phyloP scores from a whole-genome alignment of 2,329 filamentous ascomycete species.

The Cladophialophora psammophila region DNA sequence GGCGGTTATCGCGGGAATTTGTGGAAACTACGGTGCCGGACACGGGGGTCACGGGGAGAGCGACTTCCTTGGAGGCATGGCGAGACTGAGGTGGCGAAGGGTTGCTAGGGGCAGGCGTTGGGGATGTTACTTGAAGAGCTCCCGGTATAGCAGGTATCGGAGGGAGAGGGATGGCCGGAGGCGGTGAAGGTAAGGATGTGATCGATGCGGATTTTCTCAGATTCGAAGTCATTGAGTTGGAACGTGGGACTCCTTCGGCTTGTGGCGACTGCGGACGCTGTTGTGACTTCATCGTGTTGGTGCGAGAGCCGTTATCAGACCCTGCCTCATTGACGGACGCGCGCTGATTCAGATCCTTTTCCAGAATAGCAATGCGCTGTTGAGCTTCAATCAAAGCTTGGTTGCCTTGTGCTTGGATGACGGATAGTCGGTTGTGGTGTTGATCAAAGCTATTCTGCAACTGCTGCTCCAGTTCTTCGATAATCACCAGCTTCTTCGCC shows the following conservation, averaged over 20 bases:
- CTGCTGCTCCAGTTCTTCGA: slow-evolving; percentile 97
- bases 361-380: slow-evolving; percentile 66
- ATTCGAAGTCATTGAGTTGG: slow-evolving; percentile 69
- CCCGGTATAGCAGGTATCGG: slow-evolving; percentile 74
- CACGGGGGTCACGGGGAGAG: slow-evolving; percentile 31
- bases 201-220: slow-evolving; percentile 86
- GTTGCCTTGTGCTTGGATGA: slow-evolving; percentile 76
- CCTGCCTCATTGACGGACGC: slow-evolving; percentile 60
- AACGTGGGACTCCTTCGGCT: slow-evolving; percentile 58
- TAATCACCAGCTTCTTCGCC: slow-evolving; percentile 88
- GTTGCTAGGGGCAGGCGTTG: slow-evolving; percentile 54
- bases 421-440: slow-evolving; percentile 88
- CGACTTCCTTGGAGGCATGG: slow-evolving; percentile 82
- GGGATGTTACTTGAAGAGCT: slow-evolving; percentile 24
- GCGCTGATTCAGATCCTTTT: slow-evolving; percentile 65
- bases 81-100: slow-evolving; percentile 68
- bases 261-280: slow-evolving; percentile 52
- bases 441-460: slow-evolving; percentile 94
- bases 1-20: slow-evolving; percentile 33
- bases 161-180: slow-evolving; percentile 93
- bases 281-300: slow-evolving; percentile 40
- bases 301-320: slow-evolving; percentile 36
- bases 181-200: slow-evolving; percentile 86
- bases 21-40: slow-evolving; percentile 33
- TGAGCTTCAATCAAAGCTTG: slow-evolving; percentile 81